Evolutionary conservation across 2,329 filamentous ascomycete genomes (phyloP), one percentile per base, ranked within the genome.

Genomic region (Geoglossum cookeanum): DNA sequence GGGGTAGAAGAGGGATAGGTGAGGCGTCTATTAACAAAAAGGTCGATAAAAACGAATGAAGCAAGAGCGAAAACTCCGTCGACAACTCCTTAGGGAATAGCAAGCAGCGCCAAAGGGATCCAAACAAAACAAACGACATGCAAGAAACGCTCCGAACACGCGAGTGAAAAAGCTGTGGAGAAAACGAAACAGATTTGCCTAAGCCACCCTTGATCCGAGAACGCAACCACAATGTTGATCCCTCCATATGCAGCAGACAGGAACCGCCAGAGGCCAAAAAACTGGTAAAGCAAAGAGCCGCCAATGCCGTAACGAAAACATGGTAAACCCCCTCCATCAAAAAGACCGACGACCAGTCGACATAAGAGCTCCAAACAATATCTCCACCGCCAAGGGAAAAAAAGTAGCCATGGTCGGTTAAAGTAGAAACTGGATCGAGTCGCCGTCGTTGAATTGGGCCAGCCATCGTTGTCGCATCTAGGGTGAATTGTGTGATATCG

Each of bases 141-240:
- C 51, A 58, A 27, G 42, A 49, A 55, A 58, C 53, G 56, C 30
- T 39, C 13, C 7, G 33, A 57, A 39, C 44, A 39, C 44, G 35
- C 33, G 45, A 58, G 53, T 60, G 48, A 56, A 60, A 60, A 52
- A 22, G 32, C 48, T 29, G 29, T 13, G 48, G 11, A 52, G 13
- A 52, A 33, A 30, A 52, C 29, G 32, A 27, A 52, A 35, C 48
- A 52, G 48, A 32, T 52, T 13, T 42, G 9, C 39, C 8, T 22
- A 22, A 7, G 27, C 48, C 48, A 32, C 15, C 32, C 48, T 29
- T 52, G 27, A 29, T 32, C 48, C 33, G 33, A 52, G 48, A 42
- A 52, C 48, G 48, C 48, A 13, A 33, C 48, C 48, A 52, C 27
- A 29, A 52, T 29, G 48, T 52, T 52, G 11, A 52, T 52, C 29